phyloP scores from a whole-genome alignment of 202 grass and related monocot genomes.

The Zizania palustris region DNA sequence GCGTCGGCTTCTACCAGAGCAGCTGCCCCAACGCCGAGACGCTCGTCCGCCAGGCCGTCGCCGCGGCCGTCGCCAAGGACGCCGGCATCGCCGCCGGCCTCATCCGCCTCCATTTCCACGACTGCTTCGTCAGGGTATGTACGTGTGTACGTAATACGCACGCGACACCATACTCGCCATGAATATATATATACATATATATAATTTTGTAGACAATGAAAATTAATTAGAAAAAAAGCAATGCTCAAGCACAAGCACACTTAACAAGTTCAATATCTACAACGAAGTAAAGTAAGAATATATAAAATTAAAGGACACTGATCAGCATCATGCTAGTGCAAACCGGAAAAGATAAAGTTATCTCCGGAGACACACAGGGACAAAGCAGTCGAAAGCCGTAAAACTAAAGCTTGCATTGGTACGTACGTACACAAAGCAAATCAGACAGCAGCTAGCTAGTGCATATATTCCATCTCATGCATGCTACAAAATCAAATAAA shows the following conservation, averaged over 20 bases:
- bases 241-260: background rate
- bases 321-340: background rate
- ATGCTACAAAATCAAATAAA: background rate
- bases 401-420: background rate
- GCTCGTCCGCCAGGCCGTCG: slow-evolving; percentile 60
- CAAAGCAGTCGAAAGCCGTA: slow-evolving; percentile 33
- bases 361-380: background rate
- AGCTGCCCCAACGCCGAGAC: slow-evolving; percentile 61
- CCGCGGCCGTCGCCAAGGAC: slow-evolving; percentile 50
- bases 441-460: background rate
- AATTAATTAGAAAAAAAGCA: no score
- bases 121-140: slow-evolving; percentile 77
- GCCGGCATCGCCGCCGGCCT: slow-evolving; percentile 58
- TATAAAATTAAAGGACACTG: background rate
- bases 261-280: background rate
- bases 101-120: slow-evolving; percentile 80
- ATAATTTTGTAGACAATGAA: no score
- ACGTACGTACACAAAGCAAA: background rate
- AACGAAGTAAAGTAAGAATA: background rate
- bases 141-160: background rate
- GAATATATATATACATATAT: no score
- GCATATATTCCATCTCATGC: background rate
- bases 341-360: background rate
- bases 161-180: no score
- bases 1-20: slow-evolving; percentile 60